These are phyloP conservation scores for Paramyrothecium sp. DNA, from an alignment of 2,329 filamentous ascomycete genomes.

Conservation along the genomic window DNA sequence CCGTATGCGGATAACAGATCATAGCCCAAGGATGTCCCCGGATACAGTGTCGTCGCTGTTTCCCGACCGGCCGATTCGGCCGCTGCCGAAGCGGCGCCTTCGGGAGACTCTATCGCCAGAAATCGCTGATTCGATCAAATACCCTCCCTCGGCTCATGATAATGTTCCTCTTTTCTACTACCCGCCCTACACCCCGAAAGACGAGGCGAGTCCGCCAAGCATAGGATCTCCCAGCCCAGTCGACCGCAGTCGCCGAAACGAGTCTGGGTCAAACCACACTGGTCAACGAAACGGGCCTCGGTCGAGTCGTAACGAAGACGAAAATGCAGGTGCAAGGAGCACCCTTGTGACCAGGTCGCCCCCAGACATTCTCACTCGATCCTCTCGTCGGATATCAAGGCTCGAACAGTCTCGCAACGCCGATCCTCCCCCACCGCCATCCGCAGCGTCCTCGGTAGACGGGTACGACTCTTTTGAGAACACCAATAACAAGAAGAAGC, in stretches of 20 bases:
- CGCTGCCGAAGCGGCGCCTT: conserved; percentile 83
- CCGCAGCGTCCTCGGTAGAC: conserved; percentile 71
- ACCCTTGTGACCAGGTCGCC: conserved; percentile 43
- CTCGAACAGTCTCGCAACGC: conserved; percentile 42
- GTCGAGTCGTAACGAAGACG: conserved; percentile 61
- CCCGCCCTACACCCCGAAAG: conserved; percentile 53
- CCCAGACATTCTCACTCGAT: conserved; percentile 43
- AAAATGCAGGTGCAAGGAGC: conserved; percentile 40
- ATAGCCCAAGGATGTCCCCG: conserved; percentile 57
- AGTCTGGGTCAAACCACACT: conserved; percentile 19
- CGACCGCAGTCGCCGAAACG: conserved; percentile 18
- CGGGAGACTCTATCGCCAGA: conserved; percentile 86
- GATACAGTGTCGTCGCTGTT: conserved; percentile 80
- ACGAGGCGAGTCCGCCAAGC: conserved; percentile 31
- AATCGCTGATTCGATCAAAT: conserved; percentile 77
- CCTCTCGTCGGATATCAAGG: conserved; percentile 40
- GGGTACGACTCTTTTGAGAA: conserved; percentile 98
- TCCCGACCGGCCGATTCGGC: conserved; percentile 88
- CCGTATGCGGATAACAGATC: conserved; percentile 31
- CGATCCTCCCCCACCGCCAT: conserved; percentile 58
- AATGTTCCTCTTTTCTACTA: conserved; percentile 70
- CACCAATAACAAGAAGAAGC: conserved; percentile 98
- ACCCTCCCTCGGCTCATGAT: conserved; percentile 72
- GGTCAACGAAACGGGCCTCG: conserved; percentile 37
- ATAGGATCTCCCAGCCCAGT: conserved; percentile 15